A percentile compares a stretch with the other conserved stretches of the same genome.
Conservation (phyloP, 805 yeast species). For the Isabelozyma heimii region DNA sequence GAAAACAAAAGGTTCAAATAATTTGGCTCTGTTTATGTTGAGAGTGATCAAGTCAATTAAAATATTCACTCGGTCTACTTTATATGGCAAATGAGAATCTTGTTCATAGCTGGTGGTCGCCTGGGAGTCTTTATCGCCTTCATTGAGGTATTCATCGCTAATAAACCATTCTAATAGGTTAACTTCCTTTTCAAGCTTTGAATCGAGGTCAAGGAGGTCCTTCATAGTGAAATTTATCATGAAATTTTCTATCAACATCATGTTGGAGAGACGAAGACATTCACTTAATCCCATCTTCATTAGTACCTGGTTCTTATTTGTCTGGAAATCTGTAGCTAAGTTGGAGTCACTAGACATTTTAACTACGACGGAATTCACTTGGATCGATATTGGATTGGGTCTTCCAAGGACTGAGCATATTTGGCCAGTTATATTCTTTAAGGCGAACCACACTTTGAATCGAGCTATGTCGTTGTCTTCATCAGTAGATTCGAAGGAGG, state of each 20-base stretch:
- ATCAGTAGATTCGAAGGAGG: conserved; percentile 22
- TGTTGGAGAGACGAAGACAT: conserved; percentile 46
- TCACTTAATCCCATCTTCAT: conserved; percentile 50
- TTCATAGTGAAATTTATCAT: conserved; percentile 42
- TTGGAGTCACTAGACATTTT: conserved; percentile 15
- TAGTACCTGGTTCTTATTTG: conserved; percentile 24
- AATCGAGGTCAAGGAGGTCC: conserved; percentile 40
- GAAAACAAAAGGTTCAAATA: conserved; percentile 49
- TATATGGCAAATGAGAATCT: conserved; percentile 15
- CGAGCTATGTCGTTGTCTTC: conserved; percentile 34
- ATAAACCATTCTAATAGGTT: conserved; percentile 27
- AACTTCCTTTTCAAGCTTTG: conserved; percentile 41
- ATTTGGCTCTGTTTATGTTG: conserved; percentile 50
- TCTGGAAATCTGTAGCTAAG: conserved; percentile 13
- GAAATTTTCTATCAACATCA: conserved; percentile 50
- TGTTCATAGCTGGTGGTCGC: conserved; percentile 13
- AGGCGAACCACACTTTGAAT: conserved; percentile 49
- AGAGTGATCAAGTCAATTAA: conserved; percentile 44
- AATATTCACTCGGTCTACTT: conserved; percentile 30
- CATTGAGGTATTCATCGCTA: conserved; percentile 5
- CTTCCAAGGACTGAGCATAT: conserved; percentile 51
- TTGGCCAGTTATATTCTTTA: conserved; percentile 46
- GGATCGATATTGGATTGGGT: conserved; percentile 52
- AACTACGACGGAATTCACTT: conserved; percentile 28
- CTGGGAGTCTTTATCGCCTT: conserved; percentile 6